Base-by-base conservation (phyloP, 2,329 filamentous ascomycete species). In the Stachybotrys echinatus region DNA sequence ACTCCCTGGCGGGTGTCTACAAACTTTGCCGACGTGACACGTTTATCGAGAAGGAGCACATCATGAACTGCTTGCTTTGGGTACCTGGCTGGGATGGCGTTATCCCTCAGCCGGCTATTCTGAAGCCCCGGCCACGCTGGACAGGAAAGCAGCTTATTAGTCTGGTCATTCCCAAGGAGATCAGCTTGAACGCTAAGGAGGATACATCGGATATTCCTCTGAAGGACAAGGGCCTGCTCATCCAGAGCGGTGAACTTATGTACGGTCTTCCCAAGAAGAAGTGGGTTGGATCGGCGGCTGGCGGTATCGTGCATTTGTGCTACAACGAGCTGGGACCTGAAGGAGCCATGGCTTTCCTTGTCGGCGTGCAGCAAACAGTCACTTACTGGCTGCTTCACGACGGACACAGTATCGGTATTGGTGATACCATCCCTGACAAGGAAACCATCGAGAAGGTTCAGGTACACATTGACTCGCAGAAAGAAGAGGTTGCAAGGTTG, bases 1-100 rank as follows among this genome's bases (percentile, higher is more conserved):
- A 99, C 69, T 96, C 92, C 21, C 79, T 99, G 52, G 94, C 92
- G 58, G 94, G 95, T 72, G 87, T 91, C 42, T 99, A 96, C 82
- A 99, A 99, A 75, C 85, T 99, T 59, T 96, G 88, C 61, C 88
- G 91, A 60, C 85, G 92, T 65, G 94, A 99, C 67, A 84, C 89
- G 23, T 96, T 99, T 72, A 73, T 99, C 52, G 87, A 83, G 50
- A 92, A 92, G 67, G 88, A 96, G 58, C 80, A 92, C 65, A 88
- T 99, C 56, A 97, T 96, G 91, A 95, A 96, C 68, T 81, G 95
- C 58, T 87, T 99, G 77, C 80, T 99, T 57, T 99, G 92, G 92
- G 91, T 99, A 48, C 94, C 94, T 19, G 87, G 92, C 50, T 99
- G 95, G 95, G 91, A 99, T 70, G 95, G 95, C 43, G 81, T 95